A percentile compares a stretch with the other conserved stretches of the same genome.
Evolutionary conservation across 139 green algal genomes (phyloP).

Genomic region (Coelastrella sp.): DNA sequence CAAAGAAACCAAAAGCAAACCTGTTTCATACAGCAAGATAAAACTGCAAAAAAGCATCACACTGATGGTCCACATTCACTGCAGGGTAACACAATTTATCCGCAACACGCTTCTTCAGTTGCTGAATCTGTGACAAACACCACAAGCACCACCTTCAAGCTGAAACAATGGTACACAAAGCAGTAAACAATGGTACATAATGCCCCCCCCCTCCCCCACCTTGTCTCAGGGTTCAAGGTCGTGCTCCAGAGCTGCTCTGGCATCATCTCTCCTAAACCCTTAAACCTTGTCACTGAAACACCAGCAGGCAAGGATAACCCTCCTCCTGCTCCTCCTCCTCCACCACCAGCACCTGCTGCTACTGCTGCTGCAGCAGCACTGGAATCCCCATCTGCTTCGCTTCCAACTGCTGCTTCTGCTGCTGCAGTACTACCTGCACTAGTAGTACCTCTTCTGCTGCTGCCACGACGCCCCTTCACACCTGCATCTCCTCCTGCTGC

Average conservation of each 20-base stretch:
- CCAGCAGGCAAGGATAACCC: conserved; percentile 7
- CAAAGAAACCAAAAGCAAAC: too few relatives aligned
- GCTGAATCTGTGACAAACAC: too few relatives aligned
- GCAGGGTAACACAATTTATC: too few relatives aligned
- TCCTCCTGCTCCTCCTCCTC: neutral
- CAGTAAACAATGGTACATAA: too few relatives aligned
- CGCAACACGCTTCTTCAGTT: too few relatives aligned
- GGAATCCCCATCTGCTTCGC: neutral
- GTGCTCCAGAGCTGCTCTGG: conserved; percentile 98
- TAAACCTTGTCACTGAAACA: conserved; percentile 90
- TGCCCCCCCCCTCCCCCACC: conserved; percentile 54
- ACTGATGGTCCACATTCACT: too few relatives aligned
- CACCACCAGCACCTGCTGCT: neutral
- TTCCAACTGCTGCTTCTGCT: neutral
- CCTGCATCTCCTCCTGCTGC: conserved; percentile 55
- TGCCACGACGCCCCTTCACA: neutral
- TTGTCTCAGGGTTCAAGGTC: conserved; percentile 90
- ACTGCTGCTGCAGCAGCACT: neutral
- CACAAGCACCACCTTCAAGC: too few relatives aligned
- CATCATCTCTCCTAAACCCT: conserved; percentile 99
- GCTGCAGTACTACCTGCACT: conserved; percentile 46
- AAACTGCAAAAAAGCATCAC: too few relatives aligned
- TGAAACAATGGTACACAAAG: too few relatives aligned
- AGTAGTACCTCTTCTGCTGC: neutral
- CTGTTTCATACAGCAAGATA: too few relatives aligned